Evolutionary conservation across 805 yeast genomes (phyloP).

Genomic region (Saccharomycopsis schoenii): DNA sequence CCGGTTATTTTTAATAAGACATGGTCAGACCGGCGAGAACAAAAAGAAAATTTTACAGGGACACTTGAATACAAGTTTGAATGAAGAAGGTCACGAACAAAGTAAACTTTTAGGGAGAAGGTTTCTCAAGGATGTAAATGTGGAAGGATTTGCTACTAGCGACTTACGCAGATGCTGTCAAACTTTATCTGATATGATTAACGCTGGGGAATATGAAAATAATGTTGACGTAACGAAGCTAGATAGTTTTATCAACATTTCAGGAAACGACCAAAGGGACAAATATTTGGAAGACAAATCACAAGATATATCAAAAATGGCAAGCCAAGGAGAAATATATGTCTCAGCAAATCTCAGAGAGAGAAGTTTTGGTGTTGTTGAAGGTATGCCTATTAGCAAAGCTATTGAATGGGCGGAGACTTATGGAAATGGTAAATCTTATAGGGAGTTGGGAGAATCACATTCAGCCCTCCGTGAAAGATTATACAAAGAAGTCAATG

Average conservation of each 20-base stretch:
- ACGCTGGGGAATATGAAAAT: conserved; percentile 8
- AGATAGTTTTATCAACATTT: background rate
- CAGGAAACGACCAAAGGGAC: background rate
- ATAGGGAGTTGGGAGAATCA: conserved; percentile 59
- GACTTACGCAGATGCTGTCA: conserved; percentile 47
- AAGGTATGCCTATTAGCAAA: conserved; percentile 61
- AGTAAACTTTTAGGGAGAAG: conserved; percentile 44
- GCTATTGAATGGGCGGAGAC: conserved; percentile 43
- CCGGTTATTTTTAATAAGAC: conserved; percentile 60
- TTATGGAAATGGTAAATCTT: conserved; percentile 41
- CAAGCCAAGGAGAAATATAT: background rate
- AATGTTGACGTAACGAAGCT: background rate
- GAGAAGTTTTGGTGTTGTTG: conserved; percentile 67
- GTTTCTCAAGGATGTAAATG: conserved; percentile 23
- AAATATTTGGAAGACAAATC: background rate
- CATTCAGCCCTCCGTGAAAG: conserved; percentile 37
- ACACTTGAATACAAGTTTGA: conserved; percentile 53
- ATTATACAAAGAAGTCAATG: conserved; percentile 37
- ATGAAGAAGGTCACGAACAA: conserved; percentile 51
- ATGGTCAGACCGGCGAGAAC: conserved; percentile 78
- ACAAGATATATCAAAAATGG: background rate
- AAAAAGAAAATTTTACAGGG: conserved; percentile 66
- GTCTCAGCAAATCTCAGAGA: conserved; percentile 49
- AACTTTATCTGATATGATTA: conserved; percentile 40
- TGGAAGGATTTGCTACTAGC: conserved; percentile 31